Conservation (phyloP, 164 flowering plant genomes). For the Protea cynaroides region DNA sequence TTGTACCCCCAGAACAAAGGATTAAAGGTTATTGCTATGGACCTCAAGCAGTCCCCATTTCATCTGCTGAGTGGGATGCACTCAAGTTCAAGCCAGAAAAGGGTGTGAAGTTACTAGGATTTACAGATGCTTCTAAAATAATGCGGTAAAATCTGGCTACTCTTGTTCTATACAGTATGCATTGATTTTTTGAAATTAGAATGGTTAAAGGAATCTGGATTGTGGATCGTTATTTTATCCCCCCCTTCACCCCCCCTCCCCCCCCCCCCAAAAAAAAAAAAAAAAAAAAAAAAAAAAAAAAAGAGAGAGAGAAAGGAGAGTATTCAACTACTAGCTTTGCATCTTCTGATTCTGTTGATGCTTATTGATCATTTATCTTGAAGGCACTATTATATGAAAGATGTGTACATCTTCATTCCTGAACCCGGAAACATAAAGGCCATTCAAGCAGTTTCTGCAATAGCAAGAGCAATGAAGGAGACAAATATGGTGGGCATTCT, state of each 20-base stretch:
- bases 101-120: conserved; percentile 89
- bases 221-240: too few relatives aligned
- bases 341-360: not conserved
- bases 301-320: too few relatives aligned
- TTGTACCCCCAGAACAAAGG: conserved; percentile 95
- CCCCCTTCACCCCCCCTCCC: too few relatives aligned
- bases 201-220: not conserved
- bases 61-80: conserved; percentile 80
- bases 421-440: conserved; percentile 83
- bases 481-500: conserved; percentile 80
- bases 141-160: conserved; percentile 46
- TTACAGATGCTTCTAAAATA: conserved; percentile 77
- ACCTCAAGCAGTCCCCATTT: conserved; percentile 92
- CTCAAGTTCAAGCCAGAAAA: conserved; percentile 91
- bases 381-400: conserved; percentile 92
- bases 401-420: conserved; percentile 69
- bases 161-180: not conserved
- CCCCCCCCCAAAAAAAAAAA: too few relatives aligned
- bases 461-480: conserved; percentile 91
- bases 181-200: not conserved
- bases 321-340: not conserved
- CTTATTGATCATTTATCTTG: conserved; percentile 5
- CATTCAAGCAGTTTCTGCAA: conserved; percentile 69
- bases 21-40: conserved; percentile 95
- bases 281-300: too few relatives aligned